Evolutionary conservation across 352 stramenopile species (phyloP).

Genomic region (Phytopythium delawarense): DNA sequence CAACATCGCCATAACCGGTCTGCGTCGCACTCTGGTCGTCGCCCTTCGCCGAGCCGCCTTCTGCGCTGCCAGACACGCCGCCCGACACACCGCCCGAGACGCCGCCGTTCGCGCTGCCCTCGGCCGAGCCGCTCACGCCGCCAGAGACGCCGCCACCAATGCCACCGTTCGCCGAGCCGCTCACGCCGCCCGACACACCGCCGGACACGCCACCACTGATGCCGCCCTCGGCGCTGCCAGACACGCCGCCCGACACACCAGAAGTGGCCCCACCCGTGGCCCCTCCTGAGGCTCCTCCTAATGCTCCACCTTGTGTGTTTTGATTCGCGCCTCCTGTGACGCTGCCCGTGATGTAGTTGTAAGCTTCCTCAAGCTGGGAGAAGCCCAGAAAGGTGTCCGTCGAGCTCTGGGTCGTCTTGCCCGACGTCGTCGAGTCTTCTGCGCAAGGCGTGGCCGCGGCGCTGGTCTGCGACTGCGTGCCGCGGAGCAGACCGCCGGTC

Average conservation of each 20-base stretch:
- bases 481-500: background rate
- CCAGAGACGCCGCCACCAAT: too few relatives aligned
- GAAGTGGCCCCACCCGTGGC: too few relatives aligned
- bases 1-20: background rate
- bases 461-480: background rate
- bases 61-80: background rate
- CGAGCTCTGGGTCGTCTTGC: background rate
- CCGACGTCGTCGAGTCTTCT: background rate
- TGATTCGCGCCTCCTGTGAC: background rate
- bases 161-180: too few relatives aligned
- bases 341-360: background rate
- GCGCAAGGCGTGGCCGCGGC: background rate
- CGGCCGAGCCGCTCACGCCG: background rate
- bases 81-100: background rate
- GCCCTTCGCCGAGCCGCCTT: background rate
- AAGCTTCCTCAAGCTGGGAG: background rate
- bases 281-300: background rate
- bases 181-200: too few relatives aligned
- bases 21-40: background rate
- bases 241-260: background rate
- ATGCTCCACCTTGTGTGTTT: background rate
- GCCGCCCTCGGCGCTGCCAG: background rate
- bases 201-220: too few relatives aligned
- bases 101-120: background rate
- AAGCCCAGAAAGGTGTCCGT: background rate